Conservation (phyloP, 345 rosid genomes). For the Sisymbrium irio region DNA sequence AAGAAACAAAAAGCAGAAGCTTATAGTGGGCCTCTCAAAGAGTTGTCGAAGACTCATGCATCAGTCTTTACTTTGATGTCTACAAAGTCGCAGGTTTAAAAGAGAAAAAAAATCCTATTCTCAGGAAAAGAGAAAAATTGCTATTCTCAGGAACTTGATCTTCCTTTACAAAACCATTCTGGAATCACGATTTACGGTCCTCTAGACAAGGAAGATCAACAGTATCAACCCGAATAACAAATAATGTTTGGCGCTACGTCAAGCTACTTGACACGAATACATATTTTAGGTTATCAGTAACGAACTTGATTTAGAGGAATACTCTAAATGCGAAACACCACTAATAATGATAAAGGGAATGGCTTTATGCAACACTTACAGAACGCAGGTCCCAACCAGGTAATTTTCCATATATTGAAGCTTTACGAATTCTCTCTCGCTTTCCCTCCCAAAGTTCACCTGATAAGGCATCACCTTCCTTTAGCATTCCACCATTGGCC, state of each 20-base stretch:
- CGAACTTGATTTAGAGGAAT: not conserved
- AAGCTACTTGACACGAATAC: not conserved
- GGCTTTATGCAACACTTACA: slow-evolving; percentile 60
- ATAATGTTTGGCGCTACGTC: not conserved
- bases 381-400: slow-evolving; percentile 98
- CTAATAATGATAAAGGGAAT: not conserved
- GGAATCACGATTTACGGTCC: slow-evolving; percentile 5
- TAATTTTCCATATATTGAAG: slow-evolving; percentile 74
- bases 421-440: slow-evolving; percentile 85
- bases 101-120: not conserved
- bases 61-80: slow-evolving; percentile 3
- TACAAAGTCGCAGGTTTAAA: slow-evolving; percentile 4
- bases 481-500: slow-evolving; percentile 78
- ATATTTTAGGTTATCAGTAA: slow-evolving; percentile 6
- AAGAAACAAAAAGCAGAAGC: slow-evolving; percentile 11
- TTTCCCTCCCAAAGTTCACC: slow-evolving; percentile 93
- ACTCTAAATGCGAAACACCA: not conserved
- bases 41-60: not conserved
- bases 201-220: not conserved
- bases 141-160: not conserved
- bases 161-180: not conserved
- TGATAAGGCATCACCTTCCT: slow-evolving; percentile 90
- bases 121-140: too few species aligned
- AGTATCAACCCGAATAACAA: not conserved
- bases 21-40: not conserved